phyloP scores from a whole-genome alignment of 2,329 filamentous ascomycete genomes.

The Westerdykella ornata region DNA sequence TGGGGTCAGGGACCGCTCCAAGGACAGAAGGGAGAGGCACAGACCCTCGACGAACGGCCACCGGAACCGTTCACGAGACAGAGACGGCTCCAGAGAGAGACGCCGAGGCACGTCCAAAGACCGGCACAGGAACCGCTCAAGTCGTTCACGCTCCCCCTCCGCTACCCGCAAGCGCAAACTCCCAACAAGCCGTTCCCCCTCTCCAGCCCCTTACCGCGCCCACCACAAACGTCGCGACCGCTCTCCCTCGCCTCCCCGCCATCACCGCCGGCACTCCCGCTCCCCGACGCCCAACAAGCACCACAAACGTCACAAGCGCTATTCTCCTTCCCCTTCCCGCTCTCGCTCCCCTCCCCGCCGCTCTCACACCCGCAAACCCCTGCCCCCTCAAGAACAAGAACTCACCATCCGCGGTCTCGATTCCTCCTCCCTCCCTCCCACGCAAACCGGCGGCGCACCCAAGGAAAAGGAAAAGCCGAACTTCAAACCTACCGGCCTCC shows the following conservation, averaged over 20 bases:
- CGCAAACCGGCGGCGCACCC: constrained; percentile 29
- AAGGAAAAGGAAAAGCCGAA: constrained; percentile 80
- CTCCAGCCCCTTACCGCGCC: constrained; percentile 7
- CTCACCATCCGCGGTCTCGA: constrained; percentile 40
- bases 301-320: constrained; percentile 31
- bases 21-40: not conserved
- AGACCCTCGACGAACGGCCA: constrained; percentile 1
- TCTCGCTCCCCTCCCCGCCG: constrained; percentile 38
- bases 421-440: constrained; percentile 22
- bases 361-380: constrained; percentile 38
- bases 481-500: constrained; percentile 68
- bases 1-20: constrained; percentile 12
- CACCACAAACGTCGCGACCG: constrained; percentile 9
- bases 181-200: constrained; percentile 3
- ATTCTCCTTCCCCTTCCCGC: constrained; percentile 29
- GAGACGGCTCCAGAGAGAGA: constrained; percentile 6
- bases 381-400: constrained; percentile 40
- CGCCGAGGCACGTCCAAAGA: constrained; percentile 10
- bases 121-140: constrained; percentile 1
- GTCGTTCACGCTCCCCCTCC: constrained; percentile 17
- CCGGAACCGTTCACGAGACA: constrained; percentile 6
- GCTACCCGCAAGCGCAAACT: constrained; percentile 7
- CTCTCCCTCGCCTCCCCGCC: constrained; percentile 23
- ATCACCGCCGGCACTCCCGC: constrained; percentile 20
- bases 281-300: constrained; percentile 23